Conservation (phyloP, 306 rosid genomes). For the Oxytropis ochrocephala region DNA sequence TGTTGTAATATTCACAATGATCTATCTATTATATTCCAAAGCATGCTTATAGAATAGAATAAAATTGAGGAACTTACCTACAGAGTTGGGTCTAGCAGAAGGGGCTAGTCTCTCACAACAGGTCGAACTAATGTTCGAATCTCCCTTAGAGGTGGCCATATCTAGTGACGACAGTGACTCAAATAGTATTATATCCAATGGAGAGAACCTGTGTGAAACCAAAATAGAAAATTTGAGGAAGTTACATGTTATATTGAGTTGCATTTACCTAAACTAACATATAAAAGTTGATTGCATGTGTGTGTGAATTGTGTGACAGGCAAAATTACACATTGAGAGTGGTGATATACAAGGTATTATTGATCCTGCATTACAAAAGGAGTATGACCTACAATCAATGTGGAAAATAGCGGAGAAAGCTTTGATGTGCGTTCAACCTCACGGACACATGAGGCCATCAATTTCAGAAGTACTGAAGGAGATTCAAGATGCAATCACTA, state of each 20-base stretch:
- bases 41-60: background rate
- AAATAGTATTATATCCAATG: too few relatives aligned
- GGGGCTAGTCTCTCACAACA: too few relatives aligned
- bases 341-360: conserved; percentile 98
- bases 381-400: conserved; percentile 82
- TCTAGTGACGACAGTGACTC: too few relatives aligned
- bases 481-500: conserved; percentile 73
- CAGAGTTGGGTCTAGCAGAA: too few relatives aligned
- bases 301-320: conserved; percentile 39
- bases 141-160: too few relatives aligned
- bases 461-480: conserved; percentile 92
- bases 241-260: background rate
- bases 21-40: background rate
- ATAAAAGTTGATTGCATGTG: background rate
- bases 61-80: background rate
- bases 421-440: conserved; percentile 86
- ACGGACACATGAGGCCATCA: conserved; percentile 79
- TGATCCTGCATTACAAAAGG: conserved; percentile 53
- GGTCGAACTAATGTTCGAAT: too few relatives aligned
- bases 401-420: conserved; percentile 99
- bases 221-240: background rate
- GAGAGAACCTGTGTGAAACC: too few relatives aligned
- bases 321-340: conserved; percentile 82
- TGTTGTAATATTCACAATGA: background rate
- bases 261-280: background rate